Evolutionary conservation across 2,329 filamentous ascomycete species (phyloP), one percentile per base, ranked within the genome.

Genomic region (Epichloe aotearoae): DNA sequence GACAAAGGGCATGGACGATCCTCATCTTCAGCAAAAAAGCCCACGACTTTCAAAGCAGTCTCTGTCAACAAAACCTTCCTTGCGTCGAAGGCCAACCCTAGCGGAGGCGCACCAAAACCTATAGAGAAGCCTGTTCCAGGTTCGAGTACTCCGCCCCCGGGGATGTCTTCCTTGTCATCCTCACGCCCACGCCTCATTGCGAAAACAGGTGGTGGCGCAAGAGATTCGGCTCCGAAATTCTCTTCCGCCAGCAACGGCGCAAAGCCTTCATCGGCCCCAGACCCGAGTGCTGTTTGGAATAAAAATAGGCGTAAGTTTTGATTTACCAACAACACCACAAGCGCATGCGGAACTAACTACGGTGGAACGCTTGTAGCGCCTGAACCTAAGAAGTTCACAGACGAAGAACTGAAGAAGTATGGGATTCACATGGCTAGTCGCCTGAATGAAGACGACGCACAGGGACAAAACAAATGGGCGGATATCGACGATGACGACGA

Each of bases 401-500:
- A 94, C 59, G 88, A 94, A 64, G 88, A 94, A 63, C 74, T 94
- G 61, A 85, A 88, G 64, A 86, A 88, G 63, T 89, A 87, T 66
- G 87, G 88, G 34, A 93, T 93, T 60, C 88, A 93, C 63, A 78
- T 94, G 68, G 86, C 87, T 51, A 88, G 78, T 59, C 82, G 88
- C 58, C 71, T 93, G 51, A 83, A 88, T 56, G 77, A 84, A 47
- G 86, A 91, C 57, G 86, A 89, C 62, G 67, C 74, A 49, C 79
- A 80, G 52, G 86, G 86, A 53, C 84, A 89, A 59, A 81, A 83
- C 34, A 91, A 90, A 64, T 94, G 88, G 88, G 88, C 87, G 23
- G 88, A 94, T 61, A 90, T 91, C 53, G 88, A 93, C 54, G 88
- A 93, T 52, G 87, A 93, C 56, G 86, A 90, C 60, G 88, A 93